Percentiles rank a stretch among this genome's conserved stretches.
phyloP scores from a whole-genome alignment of 1,284 basidiomycete species.

The Tilletiopsis washingtonensis region DNA sequence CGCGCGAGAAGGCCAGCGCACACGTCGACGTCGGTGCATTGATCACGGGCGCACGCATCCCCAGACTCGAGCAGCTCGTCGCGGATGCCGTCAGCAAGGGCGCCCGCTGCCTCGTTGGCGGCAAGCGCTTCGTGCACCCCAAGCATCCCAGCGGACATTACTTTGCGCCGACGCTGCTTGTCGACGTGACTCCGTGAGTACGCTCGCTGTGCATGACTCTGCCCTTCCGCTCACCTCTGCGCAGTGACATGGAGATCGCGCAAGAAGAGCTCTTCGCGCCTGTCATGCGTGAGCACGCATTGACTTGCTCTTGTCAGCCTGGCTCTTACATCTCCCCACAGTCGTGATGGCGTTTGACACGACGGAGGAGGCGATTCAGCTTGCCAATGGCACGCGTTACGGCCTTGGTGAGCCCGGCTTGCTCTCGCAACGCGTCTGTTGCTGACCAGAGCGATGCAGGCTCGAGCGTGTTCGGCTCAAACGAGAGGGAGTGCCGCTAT shows the following conservation, averaged over 20 bases:
- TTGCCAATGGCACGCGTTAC: conserved; percentile 78
- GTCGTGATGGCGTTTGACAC: conserved; percentile 50
- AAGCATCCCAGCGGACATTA: conserved; percentile 62
- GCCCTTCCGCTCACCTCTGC: not conserved
- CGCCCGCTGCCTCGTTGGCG: conserved; percentile 63
- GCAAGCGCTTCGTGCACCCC: conserved; percentile 59
- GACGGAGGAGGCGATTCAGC: conserved; percentile 70
- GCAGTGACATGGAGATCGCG: conserved; percentile 35
- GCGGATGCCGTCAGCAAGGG: conserved; percentile 64
- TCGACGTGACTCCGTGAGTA: conserved; percentile 65
- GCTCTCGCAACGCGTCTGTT: too few relatives aligned
- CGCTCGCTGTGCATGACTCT: not conserved
- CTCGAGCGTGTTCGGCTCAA: conserved; percentile 84
- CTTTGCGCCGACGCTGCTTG: conserved; percentile 79
- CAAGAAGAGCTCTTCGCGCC: conserved; percentile 41
- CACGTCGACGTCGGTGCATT: conserved; percentile 65
- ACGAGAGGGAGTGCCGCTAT: conserved; percentile 63
- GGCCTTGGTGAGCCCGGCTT: too few relatives aligned
- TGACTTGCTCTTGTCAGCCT: too few relatives aligned
- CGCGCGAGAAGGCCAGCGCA: not conserved
- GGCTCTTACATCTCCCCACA: too few relatives aligned
- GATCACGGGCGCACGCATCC: conserved; percentile 65
- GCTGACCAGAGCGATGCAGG: too few relatives aligned
- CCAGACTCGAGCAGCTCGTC: conserved; percentile 63
- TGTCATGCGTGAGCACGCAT: too few relatives aligned